Base-by-base conservation (phyloP, 2,329 filamentous ascomycete genomes). In the Aphanocladium album region DNA sequence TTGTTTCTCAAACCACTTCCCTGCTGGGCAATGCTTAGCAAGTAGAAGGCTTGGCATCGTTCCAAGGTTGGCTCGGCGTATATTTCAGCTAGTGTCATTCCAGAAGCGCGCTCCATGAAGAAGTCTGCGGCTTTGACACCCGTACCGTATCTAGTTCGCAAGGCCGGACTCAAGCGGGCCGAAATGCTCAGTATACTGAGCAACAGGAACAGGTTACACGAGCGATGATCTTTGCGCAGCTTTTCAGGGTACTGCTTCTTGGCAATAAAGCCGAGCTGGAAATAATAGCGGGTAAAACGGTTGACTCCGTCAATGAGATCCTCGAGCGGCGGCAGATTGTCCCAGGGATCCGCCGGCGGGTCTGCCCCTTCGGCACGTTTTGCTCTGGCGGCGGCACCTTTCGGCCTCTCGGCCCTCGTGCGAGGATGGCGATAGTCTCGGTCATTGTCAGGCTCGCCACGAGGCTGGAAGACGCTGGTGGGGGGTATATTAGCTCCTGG, bases 221-320 rank as follows among this genome's bases (percentile, higher is more conserved):
- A 79, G 16, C 73, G 73, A 30, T 75, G 73, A 58, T 83, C 76
- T 4, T 75, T 75, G 43, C 72, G 74, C n/a, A 86, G 72, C 7
- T 75, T 74, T 25, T 77, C 71, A 1, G 76, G 73, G 57, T 85
- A 84, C 55, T 76, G 71, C 25, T 79, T 73, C 69, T 83, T 84
- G 5, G 79, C 80, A 37, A 85, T 80, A 66, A 86, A 86, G 25
- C 83, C 80, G 7, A 85, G 77, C 68, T 86, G 83, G 64, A 85
- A 84, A 67, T 83, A 86, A 64, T 83, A 77, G 7, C 72, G 72
- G 1, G 78, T 83, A 64, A 86, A 84, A 46, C 76, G 77, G 61
- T 80, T 73, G 62, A 84, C 77, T 6, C 76, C 80, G 53, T 84
- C 81, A 25, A 84, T 72, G 56, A 84, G 75, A 47, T 80, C 77